Conservation (phyloP, 1,284 basidiomycete species). For the Xerocomus minutiporus region DNA sequence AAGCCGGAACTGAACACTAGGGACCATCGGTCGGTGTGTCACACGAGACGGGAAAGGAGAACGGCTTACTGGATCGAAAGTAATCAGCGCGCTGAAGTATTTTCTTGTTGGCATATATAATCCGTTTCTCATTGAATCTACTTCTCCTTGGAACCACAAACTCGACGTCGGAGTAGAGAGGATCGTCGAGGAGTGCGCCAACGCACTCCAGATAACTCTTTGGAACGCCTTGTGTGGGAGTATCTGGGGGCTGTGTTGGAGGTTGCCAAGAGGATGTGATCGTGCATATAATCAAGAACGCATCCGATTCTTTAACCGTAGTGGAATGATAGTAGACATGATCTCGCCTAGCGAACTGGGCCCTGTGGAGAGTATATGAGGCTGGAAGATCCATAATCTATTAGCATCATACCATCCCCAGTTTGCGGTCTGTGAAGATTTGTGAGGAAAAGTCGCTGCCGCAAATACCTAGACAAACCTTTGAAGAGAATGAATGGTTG, state of each 20-base stretch:
- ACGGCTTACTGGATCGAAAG: conserved; percentile 58
- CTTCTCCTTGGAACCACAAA: conserved; percentile 63
- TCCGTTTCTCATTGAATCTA: conserved; percentile 37
- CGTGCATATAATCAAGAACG: conserved; percentile 73
- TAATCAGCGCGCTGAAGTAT: conserved; percentile 72
- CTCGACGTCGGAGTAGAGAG: conserved; percentile 76
- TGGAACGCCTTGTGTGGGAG: conserved; percentile 55
- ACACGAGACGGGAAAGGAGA: not conserved
- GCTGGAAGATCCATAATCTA: not conserved
- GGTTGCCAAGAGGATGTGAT: conserved; percentile 66
- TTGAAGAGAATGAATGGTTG: conserved; percentile 80
- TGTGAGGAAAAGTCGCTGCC: conserved; percentile 8
- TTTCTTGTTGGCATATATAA: conserved; percentile 64
- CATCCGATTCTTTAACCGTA: conserved; percentile 54
- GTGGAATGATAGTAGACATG: conserved; percentile 62
- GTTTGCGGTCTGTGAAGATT: conserved; percentile 60
- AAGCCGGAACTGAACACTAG: conserved; percentile 71
- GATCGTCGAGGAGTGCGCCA: conserved; percentile 74
- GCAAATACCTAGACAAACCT: conserved; percentile 38
- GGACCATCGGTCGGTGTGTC: not conserved
- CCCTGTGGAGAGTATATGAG: conserved; percentile 43
- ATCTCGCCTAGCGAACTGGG: conserved; percentile 76
- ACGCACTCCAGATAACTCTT: conserved; percentile 62
- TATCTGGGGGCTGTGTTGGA: conserved; percentile 43
- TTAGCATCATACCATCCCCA: conserved; percentile 67